A percentile compares a stretch with the other conserved stretches of the same genome.
These are phyloP conservation scores for Melocanna baccifera DNA, from an alignment of 176 grass and related monocot species.

Conservation along the genomic window DNA sequence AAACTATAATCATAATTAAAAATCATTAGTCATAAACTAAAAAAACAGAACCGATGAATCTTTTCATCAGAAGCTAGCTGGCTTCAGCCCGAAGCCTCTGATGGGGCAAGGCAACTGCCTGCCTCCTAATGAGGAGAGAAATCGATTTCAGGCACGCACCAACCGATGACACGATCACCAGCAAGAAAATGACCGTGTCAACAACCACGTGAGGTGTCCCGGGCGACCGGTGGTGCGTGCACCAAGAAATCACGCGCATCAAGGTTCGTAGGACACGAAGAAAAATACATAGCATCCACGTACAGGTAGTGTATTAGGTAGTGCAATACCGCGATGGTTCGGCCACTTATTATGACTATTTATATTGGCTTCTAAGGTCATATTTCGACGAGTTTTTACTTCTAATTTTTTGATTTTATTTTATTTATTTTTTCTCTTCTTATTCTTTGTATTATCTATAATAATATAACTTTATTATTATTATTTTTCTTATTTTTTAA, in stretches of 20 bases:
- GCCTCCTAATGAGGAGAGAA: neutral
- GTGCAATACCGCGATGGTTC: neutral
- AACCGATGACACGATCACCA: conserved; percentile 42
- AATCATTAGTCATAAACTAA: too few species aligned
- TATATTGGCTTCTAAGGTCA: too few species aligned
- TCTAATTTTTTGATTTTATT: neutral
- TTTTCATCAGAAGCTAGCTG: conserved; percentile 17
- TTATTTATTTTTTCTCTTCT: too few species aligned
- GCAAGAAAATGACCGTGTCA: conserved; percentile 36
- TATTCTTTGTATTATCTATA: too few species aligned
- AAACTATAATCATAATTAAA: too few species aligned
- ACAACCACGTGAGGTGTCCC: conserved; percentile 53
- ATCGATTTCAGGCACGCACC: conserved; percentile 14
- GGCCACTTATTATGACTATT: neutral
- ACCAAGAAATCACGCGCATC: neutral
- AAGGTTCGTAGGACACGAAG: neutral
- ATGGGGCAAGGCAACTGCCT: neutral
- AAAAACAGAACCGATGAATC: neutral
- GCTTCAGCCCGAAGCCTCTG: conserved; percentile 35
- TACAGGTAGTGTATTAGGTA: neutral
- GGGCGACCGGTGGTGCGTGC: neutral
- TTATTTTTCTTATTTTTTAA: too few species aligned
- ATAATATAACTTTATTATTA: too few species aligned
- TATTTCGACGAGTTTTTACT: neutral
- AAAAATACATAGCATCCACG: neutral